Base-by-base conservation (phyloP, 306 rosid species). In the Prosopis cineraria region DNA sequence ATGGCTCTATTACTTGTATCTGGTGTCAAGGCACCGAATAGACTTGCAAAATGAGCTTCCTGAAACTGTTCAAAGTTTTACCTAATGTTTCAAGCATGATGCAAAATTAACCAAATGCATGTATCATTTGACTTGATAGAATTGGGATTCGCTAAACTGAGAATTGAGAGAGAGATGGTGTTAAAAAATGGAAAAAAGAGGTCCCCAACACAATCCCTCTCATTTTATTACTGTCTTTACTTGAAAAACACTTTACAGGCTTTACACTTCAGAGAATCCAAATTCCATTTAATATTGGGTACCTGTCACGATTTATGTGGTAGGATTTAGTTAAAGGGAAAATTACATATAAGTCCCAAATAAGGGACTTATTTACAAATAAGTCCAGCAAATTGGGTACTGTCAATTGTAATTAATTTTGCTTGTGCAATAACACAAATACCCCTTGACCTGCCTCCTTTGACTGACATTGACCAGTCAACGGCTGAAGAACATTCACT, bases 221-320 rank as follows among this genome's bases (percentile, higher is more conserved):
- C 52, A 16, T 45, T 16, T 3, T 0, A 44, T 45, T 16, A 14
- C 55, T 48, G 24, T 48, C 55, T 48, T 24, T 19, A 10, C 22
- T 48, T 48, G 55, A 19, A 48, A n/a, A n/a, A n/a, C n/a, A n/a
- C n/a, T n/a, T n/a, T n/a, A 52, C 25, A 20, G 4, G 27, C 11
- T 2, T n/a, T 52, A 52, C 27, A 7, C 58, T 31, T 45, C 30
- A 22, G 64, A 22, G 65, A 44, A 45, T 83, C 80, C 73, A 67
- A 52, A 52, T n/a, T 52, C 58, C 60, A 24, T 36, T 59, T 59
- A n/a, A 62, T 48, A 71, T 39, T 31, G 60, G 70, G 10, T 41
- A 55, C n/a, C 64, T 17, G 48, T 19, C 67, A 80, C 10, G 43
- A 53, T 19, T 74, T 55, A 64, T 37, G 25, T 43, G 7, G 64